These are phyloP conservation scores for Blumeria graminis DNA, from an alignment of 2,329 filamentous ascomycete genomes.

Conservation along the genomic window DNA sequence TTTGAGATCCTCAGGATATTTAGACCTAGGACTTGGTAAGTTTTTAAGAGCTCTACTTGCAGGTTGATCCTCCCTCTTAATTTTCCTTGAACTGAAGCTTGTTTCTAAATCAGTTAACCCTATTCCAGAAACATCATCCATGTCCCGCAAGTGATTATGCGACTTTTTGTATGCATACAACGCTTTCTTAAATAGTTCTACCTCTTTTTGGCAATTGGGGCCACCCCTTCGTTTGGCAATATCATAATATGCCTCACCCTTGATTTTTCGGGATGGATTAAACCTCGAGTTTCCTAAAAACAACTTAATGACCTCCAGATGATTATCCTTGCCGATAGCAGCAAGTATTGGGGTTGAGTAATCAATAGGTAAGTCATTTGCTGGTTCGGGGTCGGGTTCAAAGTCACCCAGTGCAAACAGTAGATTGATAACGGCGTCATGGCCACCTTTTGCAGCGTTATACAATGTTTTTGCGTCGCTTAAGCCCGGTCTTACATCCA, in stretches of 20 bases:
- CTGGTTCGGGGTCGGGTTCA: slow-evolving; percentile 43
- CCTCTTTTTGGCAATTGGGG: slow-evolving; percentile 76
- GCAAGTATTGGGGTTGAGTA: slow-evolving; percentile 82
- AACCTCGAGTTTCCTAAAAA: slow-evolving; percentile 56
- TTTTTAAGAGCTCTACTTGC: slow-evolving; percentile 10
- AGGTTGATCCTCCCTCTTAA: slow-evolving; percentile 8
- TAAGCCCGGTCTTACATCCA: slow-evolving; percentile 29
- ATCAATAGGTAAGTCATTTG: slow-evolving; percentile 32
- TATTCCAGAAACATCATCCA: slow-evolving; percentile 25
- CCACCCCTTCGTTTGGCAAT: slow-evolving; percentile 63
- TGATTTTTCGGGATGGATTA: slow-evolving; percentile 53
- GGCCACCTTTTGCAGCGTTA: slow-evolving; percentile 74
- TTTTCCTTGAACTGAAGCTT: slow-evolving; percentile 9
- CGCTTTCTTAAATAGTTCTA: slow-evolving; percentile 51
- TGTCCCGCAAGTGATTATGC: slow-evolving; percentile 22
- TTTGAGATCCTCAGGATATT: slow-evolving; percentile 8
- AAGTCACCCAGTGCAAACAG: slow-evolving; percentile 26
- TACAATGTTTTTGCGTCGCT: slow-evolving; percentile 72
- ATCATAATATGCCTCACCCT: slow-evolving; percentile 65
- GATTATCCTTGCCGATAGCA: slow-evolving; percentile 76
- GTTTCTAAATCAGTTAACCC: slow-evolving; percentile 18
- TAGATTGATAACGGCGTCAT: slow-evolving; percentile 28
- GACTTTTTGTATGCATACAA: slow-evolving; percentile 39
- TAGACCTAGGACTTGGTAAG: slow-evolving; percentile 7
- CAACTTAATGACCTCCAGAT: slow-evolving; percentile 62